Conservation (phyloP, 208 protist species). For the Crithidia sp. region DNA sequence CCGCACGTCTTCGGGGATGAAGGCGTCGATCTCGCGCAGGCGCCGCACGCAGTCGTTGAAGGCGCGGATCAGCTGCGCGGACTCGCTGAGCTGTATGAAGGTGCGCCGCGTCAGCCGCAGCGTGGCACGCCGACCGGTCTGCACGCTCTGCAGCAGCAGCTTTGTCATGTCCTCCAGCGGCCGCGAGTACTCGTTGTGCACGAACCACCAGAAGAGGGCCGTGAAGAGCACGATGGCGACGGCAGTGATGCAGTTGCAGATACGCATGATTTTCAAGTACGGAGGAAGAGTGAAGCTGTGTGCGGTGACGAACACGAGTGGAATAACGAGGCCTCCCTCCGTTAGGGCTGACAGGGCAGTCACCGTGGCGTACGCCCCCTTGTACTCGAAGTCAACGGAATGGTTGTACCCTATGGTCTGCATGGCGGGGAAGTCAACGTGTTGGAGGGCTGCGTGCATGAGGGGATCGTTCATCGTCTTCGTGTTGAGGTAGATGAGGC, state of each 20-base stretch:
- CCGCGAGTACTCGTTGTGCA: slow-evolving; percentile 6
- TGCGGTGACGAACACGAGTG: background rate
- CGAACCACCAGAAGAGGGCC: background rate
- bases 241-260: background rate
- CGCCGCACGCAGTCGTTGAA: slow-evolving; percentile 13
- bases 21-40: slow-evolving; percentile 7
- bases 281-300: background rate
- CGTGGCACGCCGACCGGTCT: background rate
- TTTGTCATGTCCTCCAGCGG: slow-evolving; percentile 1
- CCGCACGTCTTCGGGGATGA: background rate
- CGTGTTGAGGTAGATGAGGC: background rate
- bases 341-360: background rate
- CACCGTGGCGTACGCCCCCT: background rate
- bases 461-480: slow-evolving; percentile 26
- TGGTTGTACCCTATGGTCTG: background rate
- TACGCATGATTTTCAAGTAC: background rate
- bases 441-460: slow-evolving; percentile 19
- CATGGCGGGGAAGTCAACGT: slow-evolving; percentile 13
- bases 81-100: slow-evolving; percentile 7
- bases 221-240: background rate
- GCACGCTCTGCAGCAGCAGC: background rate
- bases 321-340: too few species aligned
- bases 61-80: background rate
- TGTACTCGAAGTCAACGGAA: background rate
- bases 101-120: background rate